Evolutionary conservation across 176 grass and related monocot genomes (phyloP).

Genomic region (Cocos nucifera): DNA sequence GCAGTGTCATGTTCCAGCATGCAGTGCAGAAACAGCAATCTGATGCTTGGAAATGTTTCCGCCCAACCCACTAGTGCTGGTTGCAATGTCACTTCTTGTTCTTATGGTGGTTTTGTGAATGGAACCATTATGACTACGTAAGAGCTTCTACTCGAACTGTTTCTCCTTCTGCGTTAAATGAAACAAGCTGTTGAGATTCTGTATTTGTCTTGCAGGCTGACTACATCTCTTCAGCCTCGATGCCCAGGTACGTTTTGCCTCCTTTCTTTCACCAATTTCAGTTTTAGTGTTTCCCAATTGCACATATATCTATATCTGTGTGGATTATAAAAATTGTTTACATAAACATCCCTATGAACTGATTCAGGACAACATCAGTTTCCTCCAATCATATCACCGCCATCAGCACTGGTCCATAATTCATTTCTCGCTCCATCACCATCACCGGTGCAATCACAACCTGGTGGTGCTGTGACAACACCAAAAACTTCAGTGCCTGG

Average conservation of each 20-base stretch:
- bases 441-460: slow-evolving; percentile 45
- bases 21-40: slow-evolving; percentile 71
- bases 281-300: too few relatives aligned
- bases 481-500: slow-evolving; percentile 45
- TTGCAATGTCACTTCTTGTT: slow-evolving; percentile 84
- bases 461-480: slow-evolving; percentile 46
- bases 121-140: slow-evolving; percentile 69
- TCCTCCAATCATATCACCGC: slow-evolving; percentile 43
- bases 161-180: neutral
- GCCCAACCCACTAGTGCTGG: slow-evolving; percentile 43
- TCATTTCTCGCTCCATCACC: slow-evolving; percentile 51
- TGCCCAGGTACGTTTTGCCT: slow-evolving; percentile 66
- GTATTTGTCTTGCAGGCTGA: slow-evolving; percentile 31
- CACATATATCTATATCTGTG: too few relatives aligned
- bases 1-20: slow-evolving; percentile 74
- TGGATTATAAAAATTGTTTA: too few relatives aligned
- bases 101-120: slow-evolving; percentile 77
- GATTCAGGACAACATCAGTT: slow-evolving; percentile 45
- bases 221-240: slow-evolving; percentile 44
- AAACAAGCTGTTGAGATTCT: neutral
- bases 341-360: neutral
- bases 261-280: neutral
- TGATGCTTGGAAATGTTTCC: slow-evolving; percentile 69
- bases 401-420: slow-evolving; percentile 40
- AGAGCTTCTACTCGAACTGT: slow-evolving; percentile 8